These are phyloP conservation scores for Exophiala bonariae DNA, from an alignment of 2,329 filamentous ascomycete genomes.

Conservation along the genomic window DNA sequence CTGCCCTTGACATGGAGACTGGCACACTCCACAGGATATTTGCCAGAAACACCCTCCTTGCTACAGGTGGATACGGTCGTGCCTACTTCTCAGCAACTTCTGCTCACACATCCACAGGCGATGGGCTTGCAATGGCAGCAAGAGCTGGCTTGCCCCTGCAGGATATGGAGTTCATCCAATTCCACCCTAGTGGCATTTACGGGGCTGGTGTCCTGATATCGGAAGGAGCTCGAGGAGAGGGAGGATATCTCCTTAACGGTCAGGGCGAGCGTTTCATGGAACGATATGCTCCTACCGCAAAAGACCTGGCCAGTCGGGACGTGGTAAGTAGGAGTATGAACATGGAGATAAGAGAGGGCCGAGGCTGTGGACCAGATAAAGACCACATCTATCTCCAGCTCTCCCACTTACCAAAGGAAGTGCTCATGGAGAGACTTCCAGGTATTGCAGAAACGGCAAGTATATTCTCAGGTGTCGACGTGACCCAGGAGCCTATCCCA, in stretches of 20 bases:
- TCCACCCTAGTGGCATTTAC: conserved; percentile 72
- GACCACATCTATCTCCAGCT: conserved; percentile 92
- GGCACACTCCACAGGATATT: conserved; percentile 88
- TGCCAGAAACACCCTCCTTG: conserved; percentile 82
- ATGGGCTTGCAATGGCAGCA: conserved; percentile 91
- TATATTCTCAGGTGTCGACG: conserved; percentile 87
- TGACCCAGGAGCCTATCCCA: conserved; percentile 84
- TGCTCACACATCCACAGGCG: conserved; percentile 87
- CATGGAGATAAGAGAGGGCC: conserved; percentile 85
- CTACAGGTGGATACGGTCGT: conserved; percentile 86
- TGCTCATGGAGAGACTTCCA: conserved; percentile 83
- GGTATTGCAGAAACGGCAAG: conserved; percentile 91
- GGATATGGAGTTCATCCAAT: conserved; percentile 92
- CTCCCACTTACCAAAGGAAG: conserved; percentile 79
- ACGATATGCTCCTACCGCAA: conserved; percentile 85
- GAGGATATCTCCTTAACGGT: conserved; percentile 85
- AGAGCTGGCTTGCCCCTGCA: conserved; percentile 88
- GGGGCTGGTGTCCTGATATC: conserved; percentile 89
- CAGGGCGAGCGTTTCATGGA: conserved; percentile 95
- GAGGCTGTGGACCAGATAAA: conserved; percentile 85
- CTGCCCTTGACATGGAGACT: conserved; percentile 91
- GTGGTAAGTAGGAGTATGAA: conserved; percentile 91
- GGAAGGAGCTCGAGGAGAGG: conserved; percentile 87
- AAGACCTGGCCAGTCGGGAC: conserved; percentile 86
- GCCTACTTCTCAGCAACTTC: conserved; percentile 92